Evolutionary conservation across 768 basidiomycete species (phyloP).

Genomic region (Tricholoma terreum): DNA sequence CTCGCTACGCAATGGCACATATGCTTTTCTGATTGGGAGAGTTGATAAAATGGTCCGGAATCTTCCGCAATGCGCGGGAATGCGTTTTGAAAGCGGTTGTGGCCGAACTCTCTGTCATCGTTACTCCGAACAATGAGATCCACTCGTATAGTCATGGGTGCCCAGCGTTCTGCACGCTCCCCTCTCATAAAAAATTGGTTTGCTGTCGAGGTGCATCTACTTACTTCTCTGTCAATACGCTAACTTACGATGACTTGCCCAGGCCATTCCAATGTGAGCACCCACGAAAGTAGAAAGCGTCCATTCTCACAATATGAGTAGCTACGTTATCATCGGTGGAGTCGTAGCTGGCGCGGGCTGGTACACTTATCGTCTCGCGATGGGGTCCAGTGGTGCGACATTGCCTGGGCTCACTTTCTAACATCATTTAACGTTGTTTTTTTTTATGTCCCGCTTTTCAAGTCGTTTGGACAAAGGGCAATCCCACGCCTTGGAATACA

Average conservation of each 20-base stretch:
- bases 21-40: too few species aligned
- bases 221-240: conserved; percentile 4
- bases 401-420: not conserved
- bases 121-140: conserved; percentile 2
- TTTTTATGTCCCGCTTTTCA: not conserved
- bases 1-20: conserved; percentile 4
- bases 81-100: conserved; percentile 7
- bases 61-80: conserved; percentile 34
- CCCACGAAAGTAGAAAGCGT: conserved; percentile 5
- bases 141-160: conserved; percentile 10
- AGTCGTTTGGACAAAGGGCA: conserved; percentile 60
- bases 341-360: conserved; percentile 57
- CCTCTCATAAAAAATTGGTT: conserved; percentile 64
- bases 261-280: conserved; percentile 55
- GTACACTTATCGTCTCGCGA: conserved; percentile 67
- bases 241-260: conserved; percentile 3
- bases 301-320: conserved; percentile 13
- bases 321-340: conserved; percentile 52
- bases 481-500: conserved; percentile 89
- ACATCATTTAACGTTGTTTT: not conserved
- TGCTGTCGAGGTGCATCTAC: conserved; percentile 59
- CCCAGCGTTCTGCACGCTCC: conserved; percentile 22
- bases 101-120: not conserved
- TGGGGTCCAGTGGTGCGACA: conserved; percentile 49
- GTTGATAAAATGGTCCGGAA: conserved; percentile 30